These are phyloP conservation scores for Guadua angustifolia DNA, from an alignment of 176 grass and related monocot species.

Conservation along the genomic window DNA sequence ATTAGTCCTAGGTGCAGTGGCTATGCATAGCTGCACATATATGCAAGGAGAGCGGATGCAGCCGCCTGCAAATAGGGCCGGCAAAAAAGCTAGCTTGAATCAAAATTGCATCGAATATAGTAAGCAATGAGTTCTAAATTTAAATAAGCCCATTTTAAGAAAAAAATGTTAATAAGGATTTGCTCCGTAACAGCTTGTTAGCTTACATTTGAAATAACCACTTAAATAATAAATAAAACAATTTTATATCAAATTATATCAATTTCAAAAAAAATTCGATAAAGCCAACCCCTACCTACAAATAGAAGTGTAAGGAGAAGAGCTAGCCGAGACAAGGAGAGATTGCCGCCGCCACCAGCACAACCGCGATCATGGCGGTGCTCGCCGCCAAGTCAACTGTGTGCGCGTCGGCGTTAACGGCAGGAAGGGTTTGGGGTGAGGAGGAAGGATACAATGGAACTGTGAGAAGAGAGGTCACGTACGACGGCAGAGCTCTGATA, in stretches of 20 bases:
- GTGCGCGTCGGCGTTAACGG: too few species aligned
- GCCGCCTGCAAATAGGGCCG: neutral
- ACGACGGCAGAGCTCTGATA: conserved; percentile 69
- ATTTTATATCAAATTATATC: too few species aligned
- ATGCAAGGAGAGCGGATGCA: neutral
- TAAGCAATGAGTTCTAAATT: too few species aligned
- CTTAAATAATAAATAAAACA: too few species aligned
- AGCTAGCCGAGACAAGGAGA: neutral
- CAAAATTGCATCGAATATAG: too few species aligned
- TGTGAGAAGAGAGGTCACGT: conserved; percentile 46
- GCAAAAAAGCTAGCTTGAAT: too few species aligned
- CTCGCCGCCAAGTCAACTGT: neutral
- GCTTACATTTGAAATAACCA: too few species aligned
- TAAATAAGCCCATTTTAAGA: too few species aligned
- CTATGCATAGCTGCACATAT: neutral
- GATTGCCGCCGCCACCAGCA: neutral
- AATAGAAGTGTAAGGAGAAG: neutral
- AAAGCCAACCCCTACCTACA: too few species aligned
- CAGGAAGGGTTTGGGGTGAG: neutral
- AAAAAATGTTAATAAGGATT: too few species aligned
- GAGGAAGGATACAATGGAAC: neutral
- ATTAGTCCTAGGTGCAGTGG: neutral
- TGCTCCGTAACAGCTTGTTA: too few species aligned
- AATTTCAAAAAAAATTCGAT: too few species aligned
- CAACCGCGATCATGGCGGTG: neutral